Evolutionary conservation across 176 grass and related monocot genomes (phyloP), one percentile per base, ranked within the genome.

Genomic region (Phyllostachys edulis): DNA sequence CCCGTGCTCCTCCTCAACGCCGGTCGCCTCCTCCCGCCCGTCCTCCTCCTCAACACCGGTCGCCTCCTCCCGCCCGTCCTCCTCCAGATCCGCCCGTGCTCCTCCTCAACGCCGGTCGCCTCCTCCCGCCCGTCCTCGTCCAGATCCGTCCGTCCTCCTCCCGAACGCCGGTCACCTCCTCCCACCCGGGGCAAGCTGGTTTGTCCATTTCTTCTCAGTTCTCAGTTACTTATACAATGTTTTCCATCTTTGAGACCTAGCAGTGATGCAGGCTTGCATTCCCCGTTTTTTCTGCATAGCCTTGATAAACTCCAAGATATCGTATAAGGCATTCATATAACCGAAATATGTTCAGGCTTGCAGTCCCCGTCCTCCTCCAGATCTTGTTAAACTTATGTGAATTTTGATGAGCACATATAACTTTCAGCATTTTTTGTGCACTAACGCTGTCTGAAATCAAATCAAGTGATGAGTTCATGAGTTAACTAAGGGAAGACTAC

Each of bases 341-440:
- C 14, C 13, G 32, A 37, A 70, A 45, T 46, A 49, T 60, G 27
- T 34, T 71, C 12, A 82, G 18, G 52, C 29, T 29, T 29, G 29
- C 29, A 29, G 29, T 29, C 29, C 29, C 29, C 29, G 29, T 29
- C 29, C 29, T 29, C 29, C 29, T 29, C 29, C 29, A 29, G 42
- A 38, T 72, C 40, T n/a, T 47, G 26, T 71, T n/a, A 52, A 38
- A 3, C 16, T 18, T 37, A 63, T 80, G 10, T 73, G 10, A 50
- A 36, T 83, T 73, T 63, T 4, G 11, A 63, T 7, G 20, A 83
- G 59, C 26, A 6, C 27, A 24, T 46, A 62, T 49, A 63, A 7
- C 41, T 63, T 24, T 34, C 71, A 82, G 40, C 27, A 82, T 82
- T 59, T 32, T 72, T 82, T 82, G 5, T 47, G 26, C 20, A 40